Percentiles rank a stretch among this genome's conserved stretches.
These are phyloP conservation scores for Metarhizium humberi DNA, from an alignment of 2,329 filamentous ascomycete genomes.

Conservation along the genomic window DNA sequence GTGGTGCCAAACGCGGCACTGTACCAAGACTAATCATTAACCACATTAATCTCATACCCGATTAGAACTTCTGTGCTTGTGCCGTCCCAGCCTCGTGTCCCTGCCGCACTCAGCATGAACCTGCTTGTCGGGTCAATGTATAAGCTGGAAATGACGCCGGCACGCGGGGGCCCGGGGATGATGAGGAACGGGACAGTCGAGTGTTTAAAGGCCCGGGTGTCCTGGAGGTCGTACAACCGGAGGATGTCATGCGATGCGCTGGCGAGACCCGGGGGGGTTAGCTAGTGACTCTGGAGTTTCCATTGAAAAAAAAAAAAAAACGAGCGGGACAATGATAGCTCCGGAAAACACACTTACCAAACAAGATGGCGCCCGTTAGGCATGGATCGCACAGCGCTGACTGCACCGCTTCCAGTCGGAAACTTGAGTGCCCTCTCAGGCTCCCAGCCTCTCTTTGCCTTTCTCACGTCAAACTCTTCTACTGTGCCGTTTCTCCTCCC, in stretches of 20 bases:
- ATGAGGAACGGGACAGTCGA: conserved; percentile 91
- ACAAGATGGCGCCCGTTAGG: conserved; percentile 85
- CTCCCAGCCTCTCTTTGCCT: conserved; percentile 55
- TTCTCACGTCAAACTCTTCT: conserved; percentile 86
- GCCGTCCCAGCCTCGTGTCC: conserved; percentile 93
- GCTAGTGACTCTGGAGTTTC: neutral
- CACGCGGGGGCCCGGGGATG: conserved; percentile 73
- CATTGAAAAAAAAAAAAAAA: neutral
- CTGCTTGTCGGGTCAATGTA: conserved; percentile 81
- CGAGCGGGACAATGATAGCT: neutral
- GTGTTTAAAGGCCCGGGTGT: conserved; percentile 55
- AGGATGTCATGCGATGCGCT: conserved; percentile 91
- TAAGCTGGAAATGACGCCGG: conserved; percentile 77
- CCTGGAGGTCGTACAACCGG: conserved; percentile 78
- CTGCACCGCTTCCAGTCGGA: conserved; percentile 77
- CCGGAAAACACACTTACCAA: conserved; percentile 37
- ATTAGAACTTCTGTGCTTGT: conserved; percentile 81
- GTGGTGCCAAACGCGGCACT: too few species aligned
- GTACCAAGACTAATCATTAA: conserved; percentile 2
- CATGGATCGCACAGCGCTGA: conserved; percentile 85
- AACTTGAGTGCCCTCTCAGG: conserved; percentile 78
- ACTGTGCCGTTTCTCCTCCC: conserved; percentile 86
- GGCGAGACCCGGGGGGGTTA: neutral
- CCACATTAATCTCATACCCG: conserved; percentile 73
- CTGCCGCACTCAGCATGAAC: conserved; percentile 87